These are phyloP conservation scores for Pseudogymnoascus sp. DNA, from an alignment of 2,329 filamentous ascomycete genomes.

Conservation along the genomic window DNA sequence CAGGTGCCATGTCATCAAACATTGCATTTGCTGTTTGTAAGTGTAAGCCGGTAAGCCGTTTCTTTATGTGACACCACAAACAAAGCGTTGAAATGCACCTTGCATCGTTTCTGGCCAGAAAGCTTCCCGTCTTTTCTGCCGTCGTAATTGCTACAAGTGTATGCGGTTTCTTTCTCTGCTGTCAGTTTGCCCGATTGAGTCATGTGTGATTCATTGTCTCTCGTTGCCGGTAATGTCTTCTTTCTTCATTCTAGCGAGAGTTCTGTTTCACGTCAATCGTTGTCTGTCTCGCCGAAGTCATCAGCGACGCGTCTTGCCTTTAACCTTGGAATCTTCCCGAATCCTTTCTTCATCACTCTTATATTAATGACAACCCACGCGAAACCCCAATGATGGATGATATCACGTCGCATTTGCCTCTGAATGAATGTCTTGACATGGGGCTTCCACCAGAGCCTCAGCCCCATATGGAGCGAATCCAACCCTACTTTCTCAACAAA, in stretches of 20 bases:
- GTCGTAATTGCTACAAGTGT: background rate
- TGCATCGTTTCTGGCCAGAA: background rate
- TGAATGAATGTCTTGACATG: background rate
- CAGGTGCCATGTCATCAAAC: background rate
- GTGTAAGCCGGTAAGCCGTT: background rate
- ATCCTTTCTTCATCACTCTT: background rate
- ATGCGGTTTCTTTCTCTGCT: background rate
- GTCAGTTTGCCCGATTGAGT: background rate
- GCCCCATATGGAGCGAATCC: background rate
- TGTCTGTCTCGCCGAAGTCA: background rate
- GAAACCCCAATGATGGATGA: background rate
- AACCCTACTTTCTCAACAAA: slow-evolving; percentile 2
- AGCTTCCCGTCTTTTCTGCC: background rate
- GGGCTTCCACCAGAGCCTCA: background rate
- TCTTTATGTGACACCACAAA: slow-evolving; percentile 7
- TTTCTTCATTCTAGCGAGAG: background rate
- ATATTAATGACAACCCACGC: background rate
- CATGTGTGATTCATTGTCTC: slow-evolving; percentile 1
- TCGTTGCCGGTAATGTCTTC: background rate
- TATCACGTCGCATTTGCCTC: background rate
- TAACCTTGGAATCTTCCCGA: background rate
- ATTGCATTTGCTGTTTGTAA: slow-evolving; percentile 2
- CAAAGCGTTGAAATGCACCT: background rate
- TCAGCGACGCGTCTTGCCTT: background rate
- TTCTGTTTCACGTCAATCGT: background rate